Evolutionary conservation across 257 asterid genomes (phyloP).

Genomic region (Rehmannia glutinosa): DNA sequence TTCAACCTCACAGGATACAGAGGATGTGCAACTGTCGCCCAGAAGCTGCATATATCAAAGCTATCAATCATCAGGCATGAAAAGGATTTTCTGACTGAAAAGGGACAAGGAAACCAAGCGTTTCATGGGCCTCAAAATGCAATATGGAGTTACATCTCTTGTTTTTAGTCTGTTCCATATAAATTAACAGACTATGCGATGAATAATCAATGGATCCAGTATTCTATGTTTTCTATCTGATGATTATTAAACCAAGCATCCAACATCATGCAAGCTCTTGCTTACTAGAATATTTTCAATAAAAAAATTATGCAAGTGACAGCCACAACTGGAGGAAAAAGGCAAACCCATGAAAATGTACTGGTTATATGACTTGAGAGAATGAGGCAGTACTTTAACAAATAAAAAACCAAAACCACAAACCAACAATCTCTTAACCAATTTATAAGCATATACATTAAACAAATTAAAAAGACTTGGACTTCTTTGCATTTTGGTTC

Average conservation of each 20-base stretch:
- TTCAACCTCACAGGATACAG: slow-evolving; percentile 66
- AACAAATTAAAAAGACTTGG: background rate
- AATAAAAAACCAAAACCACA: background rate
- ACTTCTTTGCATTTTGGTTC: background rate
- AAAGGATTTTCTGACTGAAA: background rate
- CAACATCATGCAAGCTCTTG: background rate
- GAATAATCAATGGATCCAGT: background rate
- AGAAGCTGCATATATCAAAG: slow-evolving; percentile 58
- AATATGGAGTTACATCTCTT: background rate
- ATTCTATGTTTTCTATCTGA: background rate
- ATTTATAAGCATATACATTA: background rate
- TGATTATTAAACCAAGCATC: background rate
- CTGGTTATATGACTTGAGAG: background rate
- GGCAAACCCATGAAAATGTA: background rate
- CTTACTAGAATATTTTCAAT: background rate
- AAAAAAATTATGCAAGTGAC: background rate
- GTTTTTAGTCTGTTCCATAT: slow-evolving; percentile 13
- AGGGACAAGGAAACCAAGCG: background rate
- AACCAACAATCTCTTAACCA: background rate
- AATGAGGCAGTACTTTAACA: background rate
- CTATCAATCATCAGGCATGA: slow-evolving; percentile 9
- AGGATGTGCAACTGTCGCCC: slow-evolving; percentile 71
- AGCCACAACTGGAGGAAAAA: background rate
- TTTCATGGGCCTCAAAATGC: slow-evolving; percentile 8
- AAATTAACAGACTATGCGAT: background rate